Evolutionary conservation across 352 stramenopile genomes (phyloP), one percentile per base, ranked within the genome.

Genomic region (Globisporangium rhizosaccharum): DNA sequence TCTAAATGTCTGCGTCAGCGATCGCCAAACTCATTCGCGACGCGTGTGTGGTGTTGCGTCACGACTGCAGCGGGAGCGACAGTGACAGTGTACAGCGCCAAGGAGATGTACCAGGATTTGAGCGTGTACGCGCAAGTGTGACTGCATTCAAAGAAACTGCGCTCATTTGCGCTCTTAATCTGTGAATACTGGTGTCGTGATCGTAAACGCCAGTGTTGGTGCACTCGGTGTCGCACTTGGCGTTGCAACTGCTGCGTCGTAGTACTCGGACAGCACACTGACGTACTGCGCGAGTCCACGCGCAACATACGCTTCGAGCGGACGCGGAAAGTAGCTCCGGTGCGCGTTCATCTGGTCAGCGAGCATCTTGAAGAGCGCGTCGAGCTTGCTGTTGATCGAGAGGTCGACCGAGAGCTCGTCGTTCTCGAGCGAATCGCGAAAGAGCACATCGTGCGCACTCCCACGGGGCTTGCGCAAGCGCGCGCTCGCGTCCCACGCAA

Each of bases 341-440:
- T 57, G 54, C 17, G 51, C 48, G 37, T 56, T 63, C 56, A 92
- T 75, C 57, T 94, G 85, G 54, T 92, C 85, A 0, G 85, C 81
- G 47, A 91, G 69, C 85, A 94, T 94, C 62, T 92, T 94, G 59
- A 94, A 85, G 45, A 88, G 80, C 36, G 83, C 82, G 59, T 94
- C 85, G 25, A 94, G 57, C 59, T 94, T 94, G 67, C 82, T 92
- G 5, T 72, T 73, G 23, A 94, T 85, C 3, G 82, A 86, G 23
- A 94, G 58, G 57, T 94, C 85, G 17, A 94, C 82, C 28, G 82
- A 91, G 6, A 94, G 62, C 54, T 88, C 82, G 51, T 94, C 85
- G 57, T 94, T 76, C 23, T 78, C 74, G 3, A 94, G 72, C 56
- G 81, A 85, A 30, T 89, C 78, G 30, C 70, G 81, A 58, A 94